Evolutionary conservation across 371 early-diverging fungal species (phyloP), one percentile per base, ranked within the genome.

Genomic region (Cokeromyces recurvatus): DNA sequence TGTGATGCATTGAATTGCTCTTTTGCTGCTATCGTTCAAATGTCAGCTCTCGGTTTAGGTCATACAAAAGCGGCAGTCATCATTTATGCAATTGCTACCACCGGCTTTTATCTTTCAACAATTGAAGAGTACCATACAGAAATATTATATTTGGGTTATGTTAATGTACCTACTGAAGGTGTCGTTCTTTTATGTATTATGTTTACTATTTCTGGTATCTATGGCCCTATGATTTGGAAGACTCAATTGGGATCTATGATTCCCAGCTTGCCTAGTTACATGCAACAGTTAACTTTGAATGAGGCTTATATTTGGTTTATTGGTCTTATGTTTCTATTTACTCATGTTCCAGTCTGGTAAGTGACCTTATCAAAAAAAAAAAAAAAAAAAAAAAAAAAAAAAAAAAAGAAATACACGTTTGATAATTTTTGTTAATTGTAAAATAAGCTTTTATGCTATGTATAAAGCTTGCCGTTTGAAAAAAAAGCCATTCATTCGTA

Each of bases 41-140:
- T 89, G 8, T 85, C 91, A 17, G 87, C 86, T 15, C 70, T 93
- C 53, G 89, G 86, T 5, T 66, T 90, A 32, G 94, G 94, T 75
- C 50, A 84, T 46, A 69, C 85, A 6, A 79, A 80, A 69, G 78
- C 73, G 53, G 69, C 82, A 8, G 78, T 82, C 14, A 39, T 74
- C 25, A 52, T 92, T 24, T 54, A 79, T 46, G 69, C 74, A 35
- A 71, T 87, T 27, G 89, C 90, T 22, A 74, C 84, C 5, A 53
- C 80, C 46, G 79, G 85, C 23, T 98, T 95, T 67, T 98, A 88
- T 77, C 67, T 94, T 48, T 87, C 92, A n/a, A 92, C 94, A 1
- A 92, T 94, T 81, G 95, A 98, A 61, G 95, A 93, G 60, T 97
- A 94, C 63, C 92, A 95, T 68, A 95, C 97, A 2, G 91, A 91